phyloP scores from a whole-genome alignment of 164 flowering plant species.

The Echeveria elegans region DNA sequence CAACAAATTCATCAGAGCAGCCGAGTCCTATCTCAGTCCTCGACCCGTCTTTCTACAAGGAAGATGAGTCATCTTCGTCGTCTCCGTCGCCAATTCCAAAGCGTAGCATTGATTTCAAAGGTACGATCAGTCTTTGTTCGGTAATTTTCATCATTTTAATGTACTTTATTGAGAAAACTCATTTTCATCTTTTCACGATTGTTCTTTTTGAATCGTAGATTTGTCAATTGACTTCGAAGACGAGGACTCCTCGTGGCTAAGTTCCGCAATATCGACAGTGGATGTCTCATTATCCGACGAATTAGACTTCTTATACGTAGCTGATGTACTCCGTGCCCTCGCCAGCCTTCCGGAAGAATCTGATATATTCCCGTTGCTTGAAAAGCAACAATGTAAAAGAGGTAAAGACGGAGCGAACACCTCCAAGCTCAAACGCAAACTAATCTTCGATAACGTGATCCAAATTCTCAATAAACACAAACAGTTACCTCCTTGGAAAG shows the following conservation, averaged over 20 bases:
- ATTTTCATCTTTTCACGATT: not conserved
- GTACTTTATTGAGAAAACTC: not conserved
- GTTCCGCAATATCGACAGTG: conserved; percentile 15
- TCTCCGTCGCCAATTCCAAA: conserved; percentile 72
- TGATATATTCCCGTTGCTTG: conserved; percentile 44
- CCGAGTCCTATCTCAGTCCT: conserved; percentile 97
- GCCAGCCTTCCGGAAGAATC: conserved; percentile 40
- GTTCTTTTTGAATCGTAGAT: conserved; percentile 22
- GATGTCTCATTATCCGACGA: conserved; percentile 27
- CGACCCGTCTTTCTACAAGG: conserved; percentile 75
- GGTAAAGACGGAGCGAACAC: conserved; percentile 34
- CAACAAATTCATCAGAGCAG: conserved; percentile 36
- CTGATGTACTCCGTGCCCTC: conserved; percentile 54
- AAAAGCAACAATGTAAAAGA: conserved; percentile 46
- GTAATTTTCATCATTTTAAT: not conserved
- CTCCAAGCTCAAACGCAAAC: conserved; percentile 49
- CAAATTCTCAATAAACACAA: conserved; percentile 51
- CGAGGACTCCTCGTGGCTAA: conserved; percentile 23
- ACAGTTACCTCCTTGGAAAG: conserved; percentile 58
- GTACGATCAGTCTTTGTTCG: conserved; percentile 20
- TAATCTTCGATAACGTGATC: conserved; percentile 54
- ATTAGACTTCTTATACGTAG: conserved; percentile 48
- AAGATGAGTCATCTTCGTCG: conserved; percentile 31
- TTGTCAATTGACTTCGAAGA: conserved; percentile 32
- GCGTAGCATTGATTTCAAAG: conserved; percentile 62